Base-by-base conservation (phyloP, 2,329 filamentous ascomycete genomes). In the Colletotrichum scovillei region DNA sequence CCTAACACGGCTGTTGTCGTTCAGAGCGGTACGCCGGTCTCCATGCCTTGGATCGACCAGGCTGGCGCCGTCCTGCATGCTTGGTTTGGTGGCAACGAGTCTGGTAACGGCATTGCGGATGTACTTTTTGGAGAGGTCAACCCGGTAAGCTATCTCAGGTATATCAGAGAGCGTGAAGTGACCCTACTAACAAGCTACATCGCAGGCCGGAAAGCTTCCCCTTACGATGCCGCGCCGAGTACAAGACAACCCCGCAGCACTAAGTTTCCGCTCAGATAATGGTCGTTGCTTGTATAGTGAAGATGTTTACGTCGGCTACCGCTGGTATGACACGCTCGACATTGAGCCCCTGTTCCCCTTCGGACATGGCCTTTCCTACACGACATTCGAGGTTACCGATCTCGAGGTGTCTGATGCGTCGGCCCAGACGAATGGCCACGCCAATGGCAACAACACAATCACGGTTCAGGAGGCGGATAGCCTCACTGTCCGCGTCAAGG, bases 231-330 rank as follows among this genome's bases (percentile, higher is more conserved):
- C 93, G 0, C 85, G 84, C 42, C 84, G 85, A 2, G 78, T 91
- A 1, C 87, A 92, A 77, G 91, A 94, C 78, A 94, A 93, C 75
- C 92, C 94, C 0, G 89, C 91, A 0, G 94, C 91, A 80, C 84
- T 92, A 71, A 94, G 92, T 82, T 94, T 89, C 78, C 83, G 85
- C 26, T 87, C 88, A 2, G 92, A 94, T 76, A 88, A 91, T 58
- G 88, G 92, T 46, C 86, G 90, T 58, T 90, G 91, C 1, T 82
- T 93, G 0, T 95, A 94, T 76, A 92, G 92, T 22, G 93, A 95
- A 80, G 92, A 92, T 64, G 86, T 95, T 46, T 94, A 92, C 78
- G 87, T 95, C 16, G 93, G 93, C 0, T 94, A 95, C 80, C 85
- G 92, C 22, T 93, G 89, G 81, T 94, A 93, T 78, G 92, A 94